phyloP scores from a whole-genome alignment of 306 rosid genomes.

The Medicago lupulina region DNA sequence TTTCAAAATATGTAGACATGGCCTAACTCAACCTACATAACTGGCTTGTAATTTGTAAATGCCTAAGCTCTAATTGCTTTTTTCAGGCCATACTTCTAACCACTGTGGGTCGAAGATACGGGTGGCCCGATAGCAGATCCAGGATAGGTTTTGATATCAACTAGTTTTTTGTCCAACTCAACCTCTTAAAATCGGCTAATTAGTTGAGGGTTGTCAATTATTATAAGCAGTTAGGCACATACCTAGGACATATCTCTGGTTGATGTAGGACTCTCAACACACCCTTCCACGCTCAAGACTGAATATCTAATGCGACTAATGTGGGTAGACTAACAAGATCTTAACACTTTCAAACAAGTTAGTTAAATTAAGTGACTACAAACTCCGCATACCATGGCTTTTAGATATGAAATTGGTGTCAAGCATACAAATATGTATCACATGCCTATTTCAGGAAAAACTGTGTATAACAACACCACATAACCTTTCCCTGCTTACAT shows the following conservation, averaged over 20 bases:
- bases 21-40: background rate
- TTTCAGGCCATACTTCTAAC: background rate
- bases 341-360: background rate
- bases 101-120: background rate
- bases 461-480: background rate
- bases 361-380: background rate
- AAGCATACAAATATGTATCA: conserved; percentile 8
- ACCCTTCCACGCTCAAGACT: background rate
- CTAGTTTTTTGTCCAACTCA: background rate
- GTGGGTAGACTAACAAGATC: background rate
- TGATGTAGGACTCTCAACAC: background rate
- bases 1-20: background rate
- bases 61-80: background rate
- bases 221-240: conserved; percentile 8
- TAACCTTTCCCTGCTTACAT: conserved; percentile 20
- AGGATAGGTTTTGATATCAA: background rate
- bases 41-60: background rate
- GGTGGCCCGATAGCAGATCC: background rate
- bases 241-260: background rate
- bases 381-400: background rate
- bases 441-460: background rate
- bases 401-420: conserved; percentile 10
- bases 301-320: background rate
- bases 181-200: background rate
- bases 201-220: background rate